Evolutionary conservation across 2,329 filamentous ascomycete genomes (phyloP).

Genomic region (Neonectria magnoliae): DNA sequence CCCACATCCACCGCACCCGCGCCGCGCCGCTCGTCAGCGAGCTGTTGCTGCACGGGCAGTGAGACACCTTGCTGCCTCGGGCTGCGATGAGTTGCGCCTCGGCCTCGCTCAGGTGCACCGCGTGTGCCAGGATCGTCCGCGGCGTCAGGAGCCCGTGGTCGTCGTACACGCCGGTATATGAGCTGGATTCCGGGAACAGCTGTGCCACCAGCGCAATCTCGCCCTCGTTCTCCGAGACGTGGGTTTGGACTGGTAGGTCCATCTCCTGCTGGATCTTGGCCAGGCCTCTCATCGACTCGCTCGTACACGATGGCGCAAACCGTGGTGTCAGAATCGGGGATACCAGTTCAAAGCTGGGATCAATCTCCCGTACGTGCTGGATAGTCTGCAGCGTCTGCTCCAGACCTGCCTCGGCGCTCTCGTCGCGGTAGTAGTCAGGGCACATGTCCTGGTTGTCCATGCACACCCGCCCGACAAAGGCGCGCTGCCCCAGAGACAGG

Average conservation of each 20-base stretch:
- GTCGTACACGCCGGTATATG: constrained; percentile 86
- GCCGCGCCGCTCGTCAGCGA: constrained; percentile 83
- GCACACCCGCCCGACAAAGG: constrained; percentile 92
- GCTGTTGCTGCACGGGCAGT: constrained; percentile 90
- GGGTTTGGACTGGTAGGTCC: constrained; percentile 81
- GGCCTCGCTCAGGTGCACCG: constrained; percentile 74
- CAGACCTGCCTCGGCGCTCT: constrained; percentile 67
- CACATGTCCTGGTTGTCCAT: constrained; percentile 79
- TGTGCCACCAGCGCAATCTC: constrained; percentile 77
- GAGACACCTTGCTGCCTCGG: constrained; percentile 74
- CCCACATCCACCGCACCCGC: constrained; percentile 77
- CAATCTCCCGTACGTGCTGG: constrained; percentile 71
- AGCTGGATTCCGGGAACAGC: constrained; percentile 71
- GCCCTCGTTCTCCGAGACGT: constrained; percentile 83
- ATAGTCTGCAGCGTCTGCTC: constrained; percentile 68
- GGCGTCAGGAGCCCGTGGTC: constrained; percentile 72
- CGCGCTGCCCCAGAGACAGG: constrained; percentile 81
- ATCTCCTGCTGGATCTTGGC: constrained; percentile 71
- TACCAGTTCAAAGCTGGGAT: constrained; percentile 72
- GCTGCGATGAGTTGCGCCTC: constrained; percentile 73
- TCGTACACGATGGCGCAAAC: constrained; percentile 72
- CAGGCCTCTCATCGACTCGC: constrained; percentile 69
- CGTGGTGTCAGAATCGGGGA: constrained; percentile 82
- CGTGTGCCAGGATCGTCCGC: constrained; percentile 86
- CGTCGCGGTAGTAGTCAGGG: constrained; percentile 84